Conservation (phyloP, 352 stramenopile species). For the Globisporangium sylvaticum region DNA sequence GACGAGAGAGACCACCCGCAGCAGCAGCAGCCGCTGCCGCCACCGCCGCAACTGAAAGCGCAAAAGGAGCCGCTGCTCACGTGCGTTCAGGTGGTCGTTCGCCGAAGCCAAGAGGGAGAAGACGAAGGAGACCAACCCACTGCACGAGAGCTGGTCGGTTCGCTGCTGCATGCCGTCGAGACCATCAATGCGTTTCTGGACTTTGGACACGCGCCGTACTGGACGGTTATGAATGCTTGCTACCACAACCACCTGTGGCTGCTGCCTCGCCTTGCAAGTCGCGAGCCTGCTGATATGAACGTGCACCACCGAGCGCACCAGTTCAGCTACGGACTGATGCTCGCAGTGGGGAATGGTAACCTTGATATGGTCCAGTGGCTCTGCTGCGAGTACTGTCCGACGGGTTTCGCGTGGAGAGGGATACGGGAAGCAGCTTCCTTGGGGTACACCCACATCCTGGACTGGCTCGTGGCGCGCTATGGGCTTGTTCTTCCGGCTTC, state of each 20-base stretch:
- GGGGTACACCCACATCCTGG: no score
- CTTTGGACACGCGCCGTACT: neutral
- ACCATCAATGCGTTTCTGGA: slow-evolving; percentile 2
- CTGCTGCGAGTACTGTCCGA: neutral
- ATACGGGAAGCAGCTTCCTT: no score
- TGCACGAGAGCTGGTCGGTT: neutral
- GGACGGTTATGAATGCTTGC: neutral
- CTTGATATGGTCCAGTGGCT: slow-evolving; percentile 8
- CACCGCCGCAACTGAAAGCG: neutral
- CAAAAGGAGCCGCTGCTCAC: neutral
- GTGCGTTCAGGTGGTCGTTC: neutral
- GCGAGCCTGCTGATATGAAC: neutral
- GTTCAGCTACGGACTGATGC: neutral
- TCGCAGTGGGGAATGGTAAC: neutral
- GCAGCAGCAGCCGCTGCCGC: neutral
- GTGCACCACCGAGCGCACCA: neutral
- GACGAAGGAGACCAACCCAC: neutral
- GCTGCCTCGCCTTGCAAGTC: neutral
- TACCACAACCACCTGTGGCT: neutral
- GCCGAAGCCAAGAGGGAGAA: neutral
- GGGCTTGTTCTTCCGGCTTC: no score
- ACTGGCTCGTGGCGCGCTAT: no score
- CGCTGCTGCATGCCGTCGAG: neutral
- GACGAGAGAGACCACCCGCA: neutral
- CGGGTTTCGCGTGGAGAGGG: neutral